Percentiles rank a stretch among this genome's conserved stretches.
phyloP scores from a whole-genome alignment of 352 stramenopile species.

The Globisporangium mamillatum region DNA sequence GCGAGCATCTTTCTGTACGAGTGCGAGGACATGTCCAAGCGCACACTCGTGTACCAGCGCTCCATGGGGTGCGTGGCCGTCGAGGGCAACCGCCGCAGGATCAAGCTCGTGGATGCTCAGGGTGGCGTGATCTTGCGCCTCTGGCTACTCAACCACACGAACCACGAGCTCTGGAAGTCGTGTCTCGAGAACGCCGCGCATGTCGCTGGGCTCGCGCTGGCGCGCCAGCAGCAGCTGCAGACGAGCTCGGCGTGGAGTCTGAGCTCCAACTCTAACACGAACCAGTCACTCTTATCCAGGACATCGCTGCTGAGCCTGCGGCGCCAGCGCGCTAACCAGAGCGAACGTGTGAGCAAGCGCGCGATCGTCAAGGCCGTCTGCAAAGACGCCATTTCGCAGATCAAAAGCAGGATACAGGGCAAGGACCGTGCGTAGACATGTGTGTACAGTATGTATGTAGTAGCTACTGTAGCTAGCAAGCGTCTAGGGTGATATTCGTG shows the following conservation, averaged over 20 bases:
- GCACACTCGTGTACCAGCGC: constrained; percentile 6
- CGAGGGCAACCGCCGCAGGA: not conserved
- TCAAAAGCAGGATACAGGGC: not conserved
- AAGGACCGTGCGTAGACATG: not conserved
- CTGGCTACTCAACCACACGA: constrained; percentile 12
- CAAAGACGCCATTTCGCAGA: not conserved
- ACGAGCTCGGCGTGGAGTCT: not conserved
- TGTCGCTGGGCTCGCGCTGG: not conserved
- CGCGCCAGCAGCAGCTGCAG: not conserved
- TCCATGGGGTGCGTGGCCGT: constrained; percentile 9
- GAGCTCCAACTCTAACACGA: not conserved
- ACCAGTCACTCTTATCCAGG: not conserved
- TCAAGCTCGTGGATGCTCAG: constrained; percentile 10
- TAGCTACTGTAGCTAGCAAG: not conserved
- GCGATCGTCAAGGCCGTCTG: constrained; percentile 7
- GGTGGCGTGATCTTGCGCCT: constrained; percentile 3
- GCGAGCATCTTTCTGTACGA: constrained; percentile 37
- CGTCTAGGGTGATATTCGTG: not conserved
- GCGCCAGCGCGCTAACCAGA: not conserved
- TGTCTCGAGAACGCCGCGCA: constrained; percentile 7
- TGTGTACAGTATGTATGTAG: no score
- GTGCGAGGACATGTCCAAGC: constrained; percentile 29
- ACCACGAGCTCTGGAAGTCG: constrained; percentile 13
- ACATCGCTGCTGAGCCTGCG: not conserved
- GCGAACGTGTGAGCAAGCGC: constrained; percentile 3